Evolutionary conservation across 1,284 basidiomycete genomes (phyloP).

Genomic region (Tilletiaria anomala): DNA sequence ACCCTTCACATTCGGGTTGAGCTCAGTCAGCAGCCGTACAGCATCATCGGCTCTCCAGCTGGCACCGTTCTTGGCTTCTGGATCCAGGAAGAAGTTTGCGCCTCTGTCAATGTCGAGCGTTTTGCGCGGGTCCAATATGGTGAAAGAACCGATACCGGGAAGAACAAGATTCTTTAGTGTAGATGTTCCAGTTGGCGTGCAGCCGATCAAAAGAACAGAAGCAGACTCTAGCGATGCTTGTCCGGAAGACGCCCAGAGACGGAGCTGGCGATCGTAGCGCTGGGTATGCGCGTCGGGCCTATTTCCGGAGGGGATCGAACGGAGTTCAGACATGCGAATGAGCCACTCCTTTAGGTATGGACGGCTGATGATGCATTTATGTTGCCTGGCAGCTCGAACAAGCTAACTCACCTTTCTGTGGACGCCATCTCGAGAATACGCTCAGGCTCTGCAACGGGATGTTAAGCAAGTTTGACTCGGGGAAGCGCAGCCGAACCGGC

Average conservation of each 20-base stretch:
- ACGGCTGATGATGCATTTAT: no score
- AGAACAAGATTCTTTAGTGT: slow-evolving; percentile 89
- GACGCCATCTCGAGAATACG: no score
- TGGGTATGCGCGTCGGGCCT: slow-evolving; percentile 30
- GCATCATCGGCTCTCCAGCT: slow-evolving; percentile 43
- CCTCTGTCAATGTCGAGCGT: slow-evolving; percentile 66
- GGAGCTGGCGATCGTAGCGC: slow-evolving; percentile 42
- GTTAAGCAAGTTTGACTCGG: no score
- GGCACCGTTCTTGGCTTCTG: slow-evolving; percentile 62
- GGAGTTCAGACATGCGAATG: no score
- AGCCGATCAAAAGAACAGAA: slow-evolving; percentile 64
- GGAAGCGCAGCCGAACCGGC: no score
- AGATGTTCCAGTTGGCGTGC: slow-evolving; percentile 64
- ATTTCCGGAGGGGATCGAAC: not conserved
- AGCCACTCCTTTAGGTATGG: no score
- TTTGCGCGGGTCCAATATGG: slow-evolving; percentile 57
- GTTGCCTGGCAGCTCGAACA: no score
- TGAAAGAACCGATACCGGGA: slow-evolving; percentile 81
- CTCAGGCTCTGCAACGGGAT: no score
- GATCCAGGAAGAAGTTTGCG: slow-evolving; percentile 86
- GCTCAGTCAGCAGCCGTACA: slow-evolving; percentile 61
- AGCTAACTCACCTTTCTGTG: no score
- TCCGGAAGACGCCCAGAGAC: slow-evolving; percentile 86
- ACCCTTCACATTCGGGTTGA: slow-evolving; percentile 74
- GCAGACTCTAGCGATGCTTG: slow-evolving; percentile 79